These are phyloP conservation scores for Spathaspora arborariae DNA, from an alignment of 805 yeast species.

Conservation along the genomic window DNA sequence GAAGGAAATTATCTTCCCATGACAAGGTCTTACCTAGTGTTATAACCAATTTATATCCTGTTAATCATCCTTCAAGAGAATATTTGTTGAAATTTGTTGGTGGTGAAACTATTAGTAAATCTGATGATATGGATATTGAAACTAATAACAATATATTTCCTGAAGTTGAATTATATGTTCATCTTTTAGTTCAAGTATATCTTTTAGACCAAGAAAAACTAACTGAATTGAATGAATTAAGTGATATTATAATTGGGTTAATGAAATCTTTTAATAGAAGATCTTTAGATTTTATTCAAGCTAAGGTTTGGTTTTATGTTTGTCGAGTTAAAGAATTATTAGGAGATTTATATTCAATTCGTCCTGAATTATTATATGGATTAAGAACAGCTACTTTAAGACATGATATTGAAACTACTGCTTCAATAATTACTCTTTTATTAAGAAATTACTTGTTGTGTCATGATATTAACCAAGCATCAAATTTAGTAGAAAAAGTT, in stretches of 20 bases:
- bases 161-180: constrained; percentile 76
- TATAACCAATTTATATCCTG: constrained; percentile 54
- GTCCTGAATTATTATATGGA: constrained; percentile 67
- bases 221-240: constrained; percentile 49
- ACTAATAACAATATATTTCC: constrained; percentile 46
- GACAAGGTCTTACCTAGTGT: constrained; percentile 50
- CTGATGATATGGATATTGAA: constrained; percentile 27
- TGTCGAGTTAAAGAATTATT: constrained; percentile 71
- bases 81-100: constrained; percentile 36
- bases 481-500: constrained; percentile 82
- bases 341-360: constrained; percentile 49
- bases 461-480: constrained; percentile 84
- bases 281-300: constrained; percentile 78
- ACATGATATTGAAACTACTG: constrained; percentile 90
- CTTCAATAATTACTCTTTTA: constrained; percentile 79
- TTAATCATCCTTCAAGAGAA: constrained; percentile 37
- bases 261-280: constrained; percentile 71
- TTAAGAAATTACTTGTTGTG: constrained; percentile 73
- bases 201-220: constrained; percentile 61
- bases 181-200: constrained; percentile 72
- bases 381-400: constrained; percentile 86
- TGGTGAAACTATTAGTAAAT: constrained; percentile 8
- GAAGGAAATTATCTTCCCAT: constrained; percentile 53
- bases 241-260: constrained; percentile 46
- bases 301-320: constrained; percentile 92